These are phyloP conservation scores for Solanum paucissectum DNA, from an alignment of 257 asterid species.

Conservation along the genomic window DNA sequence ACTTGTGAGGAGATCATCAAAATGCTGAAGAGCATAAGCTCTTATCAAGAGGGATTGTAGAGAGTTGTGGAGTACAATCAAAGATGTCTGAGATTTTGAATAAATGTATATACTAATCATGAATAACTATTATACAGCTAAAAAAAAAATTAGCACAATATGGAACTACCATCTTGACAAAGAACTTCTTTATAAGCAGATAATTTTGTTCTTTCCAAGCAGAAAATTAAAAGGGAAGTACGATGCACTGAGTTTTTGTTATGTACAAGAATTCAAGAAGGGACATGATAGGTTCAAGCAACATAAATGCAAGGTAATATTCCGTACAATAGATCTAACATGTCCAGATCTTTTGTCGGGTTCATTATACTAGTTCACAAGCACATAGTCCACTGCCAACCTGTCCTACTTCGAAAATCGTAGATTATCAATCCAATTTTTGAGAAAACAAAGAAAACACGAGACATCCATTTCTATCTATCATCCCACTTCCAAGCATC, in stretches of 20 bases:
- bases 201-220: neutral
- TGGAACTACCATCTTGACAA: neutral
- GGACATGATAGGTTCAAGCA: neutral
- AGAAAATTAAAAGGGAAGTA: neutral
- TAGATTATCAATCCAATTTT: no score
- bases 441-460: no score
- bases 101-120: neutral
- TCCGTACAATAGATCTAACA: neutral
- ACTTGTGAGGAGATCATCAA: no score
- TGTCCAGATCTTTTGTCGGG: neutral
- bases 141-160: neutral
- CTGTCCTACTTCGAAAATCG: no score
- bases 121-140: neutral
- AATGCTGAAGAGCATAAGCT: no score
- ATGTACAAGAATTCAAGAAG: neutral
- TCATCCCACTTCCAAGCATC: no score
- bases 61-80: no score
- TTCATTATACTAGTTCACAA: no score
- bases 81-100: no score
- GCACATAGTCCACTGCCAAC: no score
- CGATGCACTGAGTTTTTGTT: neutral
- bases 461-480: no score
- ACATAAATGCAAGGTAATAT: neutral
- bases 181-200: neutral
- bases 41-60: no score